A percentile compares a stretch with the other conserved stretches of the same genome.
phyloP scores from a whole-genome alignment of 2,329 filamentous ascomycete species.

The Paraphaeosphaeria sporulosa region DNA sequence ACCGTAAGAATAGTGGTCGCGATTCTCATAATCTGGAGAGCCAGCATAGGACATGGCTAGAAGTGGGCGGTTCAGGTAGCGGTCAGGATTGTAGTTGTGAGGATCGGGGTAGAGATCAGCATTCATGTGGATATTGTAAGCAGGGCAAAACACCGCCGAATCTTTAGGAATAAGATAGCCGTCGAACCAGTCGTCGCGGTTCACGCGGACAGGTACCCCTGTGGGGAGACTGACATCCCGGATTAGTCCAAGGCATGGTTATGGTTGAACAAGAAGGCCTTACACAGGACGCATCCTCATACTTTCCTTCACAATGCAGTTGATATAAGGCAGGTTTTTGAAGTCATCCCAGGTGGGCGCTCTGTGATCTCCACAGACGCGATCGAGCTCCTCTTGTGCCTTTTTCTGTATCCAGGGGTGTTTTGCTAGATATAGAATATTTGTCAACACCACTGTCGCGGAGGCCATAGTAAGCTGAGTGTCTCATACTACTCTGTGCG shows the following conservation, averaged over 20 bases:
- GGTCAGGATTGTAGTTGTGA: conserved; percentile 47
- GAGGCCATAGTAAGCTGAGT: conserved; percentile 25
- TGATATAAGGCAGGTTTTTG: conserved; percentile 37
- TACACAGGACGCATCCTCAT: conserved; percentile 35
- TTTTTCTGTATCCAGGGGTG: conserved; percentile 32
- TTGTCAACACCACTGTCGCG: conserved; percentile 24
- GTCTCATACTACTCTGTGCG: neutral
- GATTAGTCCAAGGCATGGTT: neutral
- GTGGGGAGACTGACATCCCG: conserved; percentile 23
- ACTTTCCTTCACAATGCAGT: conserved; percentile 41
- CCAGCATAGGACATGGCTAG: conserved; percentile 49
- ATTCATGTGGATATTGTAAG: conserved; percentile 26
- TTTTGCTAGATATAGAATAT: conserved; percentile 32
- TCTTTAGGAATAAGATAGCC: conserved; percentile 41
- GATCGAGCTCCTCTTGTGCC: conserved; percentile 30
- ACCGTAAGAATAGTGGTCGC: conserved; percentile 60
- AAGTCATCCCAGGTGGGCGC: conserved; percentile 34
- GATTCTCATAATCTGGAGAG: conserved; percentile 40
- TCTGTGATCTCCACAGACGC: conserved; percentile 22
- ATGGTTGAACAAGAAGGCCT: neutral
- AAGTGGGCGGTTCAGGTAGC: conserved; percentile 39
- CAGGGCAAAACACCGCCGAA: conserved; percentile 40
- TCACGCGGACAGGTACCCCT: conserved; percentile 32
- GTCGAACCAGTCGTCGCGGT: conserved; percentile 36
- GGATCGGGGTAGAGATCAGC: conserved; percentile 27